Evolutionary conservation across 2,329 filamentous ascomycete genomes (phyloP).

Genomic region (Teratosphaeria destructans): DNA sequence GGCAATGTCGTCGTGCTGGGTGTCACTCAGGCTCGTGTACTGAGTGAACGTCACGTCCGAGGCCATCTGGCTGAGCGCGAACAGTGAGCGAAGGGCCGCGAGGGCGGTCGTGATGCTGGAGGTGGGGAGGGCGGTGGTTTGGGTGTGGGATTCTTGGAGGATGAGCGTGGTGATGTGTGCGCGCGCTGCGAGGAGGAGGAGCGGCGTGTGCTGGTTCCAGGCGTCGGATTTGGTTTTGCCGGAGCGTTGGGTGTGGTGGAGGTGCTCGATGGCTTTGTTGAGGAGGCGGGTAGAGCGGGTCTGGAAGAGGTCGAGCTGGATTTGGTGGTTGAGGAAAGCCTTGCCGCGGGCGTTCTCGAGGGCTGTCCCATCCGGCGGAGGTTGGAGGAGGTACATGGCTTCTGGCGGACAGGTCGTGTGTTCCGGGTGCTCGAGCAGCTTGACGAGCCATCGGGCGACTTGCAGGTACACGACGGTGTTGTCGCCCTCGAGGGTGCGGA

Average conservation of each 20-base stretch:
- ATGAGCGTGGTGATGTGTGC: neutral
- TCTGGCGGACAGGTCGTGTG: neutral
- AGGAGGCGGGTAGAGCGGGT: neutral
- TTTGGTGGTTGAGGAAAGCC: neutral
- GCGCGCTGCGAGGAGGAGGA: neutral
- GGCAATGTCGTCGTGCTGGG: neutral
- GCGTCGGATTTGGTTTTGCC: neutral
- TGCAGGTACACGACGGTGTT: conserved; percentile 6
- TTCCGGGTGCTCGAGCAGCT: neutral
- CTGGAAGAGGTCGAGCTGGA: neutral
- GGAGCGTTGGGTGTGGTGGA: neutral
- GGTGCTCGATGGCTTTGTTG: neutral
- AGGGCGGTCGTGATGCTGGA: neutral
- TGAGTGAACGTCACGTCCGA: neutral
- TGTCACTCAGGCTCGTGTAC: neutral
- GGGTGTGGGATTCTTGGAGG: neutral
- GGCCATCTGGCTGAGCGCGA: neutral
- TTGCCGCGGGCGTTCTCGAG: neutral
- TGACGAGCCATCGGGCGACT: conserved; percentile 4
- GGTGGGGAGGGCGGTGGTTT: neutral
- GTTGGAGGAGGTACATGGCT: neutral
- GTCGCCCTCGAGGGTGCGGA: conserved; percentile 6
- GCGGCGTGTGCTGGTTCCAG: neutral
- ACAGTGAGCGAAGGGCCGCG: neutral
- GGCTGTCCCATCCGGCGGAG: neutral